Evolutionary conservation across 352 stramenopile species (phyloP).

Genomic region (Plasmopara muralis): DNA sequence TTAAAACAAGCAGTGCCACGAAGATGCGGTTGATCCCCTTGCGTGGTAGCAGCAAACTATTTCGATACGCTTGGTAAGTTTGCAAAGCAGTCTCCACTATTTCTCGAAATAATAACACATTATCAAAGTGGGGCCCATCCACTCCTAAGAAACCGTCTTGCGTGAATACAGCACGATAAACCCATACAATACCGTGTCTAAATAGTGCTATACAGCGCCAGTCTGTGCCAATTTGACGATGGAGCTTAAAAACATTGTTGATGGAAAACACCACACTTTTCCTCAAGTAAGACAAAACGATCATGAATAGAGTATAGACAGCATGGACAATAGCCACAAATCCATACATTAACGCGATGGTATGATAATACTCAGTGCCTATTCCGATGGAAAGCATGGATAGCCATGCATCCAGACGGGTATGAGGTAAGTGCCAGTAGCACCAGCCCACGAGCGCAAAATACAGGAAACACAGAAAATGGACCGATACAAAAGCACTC

Average conservation of each 20-base stretch:
- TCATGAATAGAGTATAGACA: constrained; percentile 22
- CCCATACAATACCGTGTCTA: constrained; percentile 11
- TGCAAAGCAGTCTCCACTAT: constrained; percentile 27
- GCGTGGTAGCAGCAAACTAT: constrained; percentile 19
- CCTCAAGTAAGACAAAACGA: constrained; percentile 15
- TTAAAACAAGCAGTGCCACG: constrained; percentile 20
- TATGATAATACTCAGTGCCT: constrained; percentile 10
- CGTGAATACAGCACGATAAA: constrained; percentile 21
- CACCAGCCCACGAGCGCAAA: constrained; percentile 15
- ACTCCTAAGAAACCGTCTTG: constrained; percentile 23
- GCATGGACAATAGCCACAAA: constrained; percentile 15
- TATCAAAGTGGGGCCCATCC: constrained; percentile 25
- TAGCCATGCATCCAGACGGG: constrained; percentile 22
- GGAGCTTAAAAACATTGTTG: constrained; percentile 17
- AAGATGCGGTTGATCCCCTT: constrained; percentile 23
- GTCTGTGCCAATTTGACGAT: neutral
- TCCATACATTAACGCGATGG: constrained; percentile 11
- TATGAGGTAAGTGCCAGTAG: constrained; percentile 25
- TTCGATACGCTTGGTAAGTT: constrained; percentile 26
- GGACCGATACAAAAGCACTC: constrained; percentile 17
- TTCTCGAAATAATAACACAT: constrained; percentile 23
- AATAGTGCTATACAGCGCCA: constrained; percentile 1
- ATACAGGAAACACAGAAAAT: constrained; percentile 24
- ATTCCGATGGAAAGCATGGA: constrained; percentile 25
- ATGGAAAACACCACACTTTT: constrained; percentile 19